phyloP scores from a whole-genome alignment of 495 filamentous ascomycete species.

The Neurospora discreta region DNA sequence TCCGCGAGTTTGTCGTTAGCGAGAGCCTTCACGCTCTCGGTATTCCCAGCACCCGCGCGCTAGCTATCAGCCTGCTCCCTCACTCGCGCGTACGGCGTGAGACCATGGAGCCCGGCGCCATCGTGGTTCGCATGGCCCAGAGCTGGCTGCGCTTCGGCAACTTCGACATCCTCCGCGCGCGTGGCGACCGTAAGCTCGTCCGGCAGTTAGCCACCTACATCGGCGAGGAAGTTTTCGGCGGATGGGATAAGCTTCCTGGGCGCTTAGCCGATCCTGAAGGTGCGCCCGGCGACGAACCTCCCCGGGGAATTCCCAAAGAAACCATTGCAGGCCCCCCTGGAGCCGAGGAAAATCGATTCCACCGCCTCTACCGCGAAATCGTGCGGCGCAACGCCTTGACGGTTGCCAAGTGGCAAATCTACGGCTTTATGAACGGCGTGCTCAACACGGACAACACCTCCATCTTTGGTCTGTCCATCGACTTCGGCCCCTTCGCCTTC shows the following conservation, averaged over 20 bases:
- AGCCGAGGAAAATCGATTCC: constrained; percentile 71
- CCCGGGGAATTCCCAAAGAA: constrained; percentile 42
- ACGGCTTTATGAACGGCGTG: constrained; percentile 96
- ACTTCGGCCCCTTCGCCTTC: constrained; percentile 94
- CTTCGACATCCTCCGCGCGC: constrained; percentile 76
- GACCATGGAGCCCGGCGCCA: constrained; percentile 81
- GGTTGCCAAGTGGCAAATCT: constrained; percentile 91
- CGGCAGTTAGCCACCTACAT: constrained; percentile 67
- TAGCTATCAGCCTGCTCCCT: constrained; percentile 69
- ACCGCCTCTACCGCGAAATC: constrained; percentile 79
- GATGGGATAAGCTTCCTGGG: constrained; percentile 69
- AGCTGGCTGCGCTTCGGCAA: constrained; percentile 85
- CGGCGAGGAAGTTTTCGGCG: constrained; percentile 73
- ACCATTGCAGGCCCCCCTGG: constrained; percentile 52
- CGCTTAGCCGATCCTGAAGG: constrained; percentile 38
- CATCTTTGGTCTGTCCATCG: constrained; percentile 74
- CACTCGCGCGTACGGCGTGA: constrained; percentile 65
- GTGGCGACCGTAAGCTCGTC: constrained; percentile 66
- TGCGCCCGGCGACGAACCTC: constrained; percentile 20
- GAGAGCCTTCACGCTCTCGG: constrained; percentile 74
- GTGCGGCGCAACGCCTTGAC: constrained; percentile 75
- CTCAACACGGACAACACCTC: constrained; percentile 93
- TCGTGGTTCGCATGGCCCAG: constrained; percentile 85
- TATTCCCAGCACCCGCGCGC: constrained; percentile 77
- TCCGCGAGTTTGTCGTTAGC: constrained; percentile 86